Base-by-base conservation (phyloP, 192 early-diverging fungal species). In the Podila clonocystis region DNA sequence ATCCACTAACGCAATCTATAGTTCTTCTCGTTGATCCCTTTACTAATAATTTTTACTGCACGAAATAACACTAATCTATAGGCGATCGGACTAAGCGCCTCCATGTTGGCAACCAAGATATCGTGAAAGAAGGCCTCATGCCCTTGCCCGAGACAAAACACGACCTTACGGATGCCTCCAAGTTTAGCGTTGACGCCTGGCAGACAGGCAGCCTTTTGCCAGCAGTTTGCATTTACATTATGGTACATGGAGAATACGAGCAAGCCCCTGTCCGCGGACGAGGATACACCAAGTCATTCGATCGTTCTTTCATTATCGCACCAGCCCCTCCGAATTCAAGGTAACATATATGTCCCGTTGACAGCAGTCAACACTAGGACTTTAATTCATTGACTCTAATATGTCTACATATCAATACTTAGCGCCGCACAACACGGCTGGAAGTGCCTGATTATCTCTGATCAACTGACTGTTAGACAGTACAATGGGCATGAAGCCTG, bases 131-230 rank as follows among this genome's bases (percentile, higher is more conserved):
- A 24, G 82, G 73, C 9, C 33, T 83, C 15, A 33, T 65, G 24
- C 45, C 50, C 8, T 58, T 88, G 19, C 87, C 87, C 4, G 65
- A 82, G 17, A 82, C 87, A 3, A 70, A 73, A 20, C 87, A 88
- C 55, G 82, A 84, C 26, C 58, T 86, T n/a, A 41, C 67, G 17
- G 76, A 72, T 7, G 82, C 71, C 26, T 75, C 82, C 50, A 83
- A 83, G 29, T 68, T 84, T 60, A 60, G 73, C n/a, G 72, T 83
- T 3, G 87, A 88, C 64, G 85, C 87, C n/a, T 88, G 87, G 87
- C 85, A 88, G 65, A 84, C 70, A 28, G 67, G 70, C 7, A 69
- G 73, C 12, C 73, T 77, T 5, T 57, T 75, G 29, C 70, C 74
- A 28, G 48, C 74, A n/a, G 49, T 73, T 15, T 80, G 77, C 20